Evolutionary conservation across 441 rosid genomes (phyloP), one percentile per base, ranked within the genome.

Genomic region (Populus hybrid): DNA sequence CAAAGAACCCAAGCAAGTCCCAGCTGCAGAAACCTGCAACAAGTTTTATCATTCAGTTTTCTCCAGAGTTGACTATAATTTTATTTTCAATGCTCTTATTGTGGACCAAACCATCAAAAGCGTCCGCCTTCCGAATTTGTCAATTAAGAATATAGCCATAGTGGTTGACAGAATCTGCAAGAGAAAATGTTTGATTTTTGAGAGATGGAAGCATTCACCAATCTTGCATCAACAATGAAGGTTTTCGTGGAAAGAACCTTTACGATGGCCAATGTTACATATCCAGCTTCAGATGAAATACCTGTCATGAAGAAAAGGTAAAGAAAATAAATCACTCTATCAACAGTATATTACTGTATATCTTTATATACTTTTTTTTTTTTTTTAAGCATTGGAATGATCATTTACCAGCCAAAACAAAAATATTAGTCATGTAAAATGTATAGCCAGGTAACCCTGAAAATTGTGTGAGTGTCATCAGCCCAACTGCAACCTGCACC

Each of bases 61-160:
- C 61, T 53, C 61, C 61, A 16, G 61, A 53, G 61, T 53, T 16
- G 7, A 0, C 61, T 53, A 6, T 53, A 16, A 18, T 53, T 53
- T 6, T 0, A 53, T 16, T 53, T 53, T 53, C n/a, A 53, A 53
- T 18, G 21, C 2, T 53, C 9, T 53, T 53, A 18, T 53, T 9
- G 2, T 9, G 63, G n/a, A 78, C 57, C 70, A 9, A 72, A 90
- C 94, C 81, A 87, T 34, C 57, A 89, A 83, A 79, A 90, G 94
- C 21, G 91, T 94, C 65, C 90, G 85, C 84, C 97, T 81, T 61
- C 97, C 92, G 50, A 83, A 88, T 70, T 83, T 85, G 69, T 89
- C 94, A 34, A 91, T 86, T 61, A 90, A 76, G 40, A 78, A 75
- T 80, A 90, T 85, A 0, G 84, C 84, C 1, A 86, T 69, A 67